Base-by-base conservation (phyloP, 139 green algal genomes). In the Chara braunii region DNA sequence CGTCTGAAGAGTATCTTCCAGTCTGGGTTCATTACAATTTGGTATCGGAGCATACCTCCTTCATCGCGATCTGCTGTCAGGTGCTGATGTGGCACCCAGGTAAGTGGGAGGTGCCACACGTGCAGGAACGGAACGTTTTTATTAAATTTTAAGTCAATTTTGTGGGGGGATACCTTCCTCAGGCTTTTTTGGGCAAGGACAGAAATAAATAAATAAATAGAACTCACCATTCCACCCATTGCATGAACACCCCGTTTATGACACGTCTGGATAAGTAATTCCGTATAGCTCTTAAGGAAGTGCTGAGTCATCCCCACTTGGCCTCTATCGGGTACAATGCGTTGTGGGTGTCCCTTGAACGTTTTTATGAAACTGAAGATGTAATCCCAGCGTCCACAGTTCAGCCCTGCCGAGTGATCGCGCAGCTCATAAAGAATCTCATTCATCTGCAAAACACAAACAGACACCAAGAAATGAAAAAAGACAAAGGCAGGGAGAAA, bases 321-420 rank as follows among this genome's bases (percentile, higher is more conserved):
- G 22, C 44, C 59, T 51, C 87, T 80, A 78, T 94, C 85, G 3
- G 87, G 87, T 72, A 94, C 82, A 74, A 93, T 73, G 26, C 72
- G 80, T 61, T 79, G 53, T 0, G 85, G 79, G 75, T 94, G 84
- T 30, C 76, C 77, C 43, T 81, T 74, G 62, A 94, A 74, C 40
- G 90, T 92, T 76, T 95, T 95, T 68, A 94, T 92, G 73, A 88
- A 87, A 40, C 58, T 81, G 71, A 95, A 94, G 72, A 94, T 92
- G 83, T 94, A 94, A 75, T 94, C 87, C 87, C 87, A 94, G 54
- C 87, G 85, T 3, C 87, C 87, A 71, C 87, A 94, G 79, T 94
- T 94, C 32, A 94, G 85, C 23, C 87, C 87, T 64, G 80, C 64
- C 2, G 72, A 84, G 75, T 94, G 88, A 45, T 91, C 73, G 9